Base-by-base conservation (phyloP, 768 basidiomycete genomes). In the Cystofilobasidium capitatum region DNA sequence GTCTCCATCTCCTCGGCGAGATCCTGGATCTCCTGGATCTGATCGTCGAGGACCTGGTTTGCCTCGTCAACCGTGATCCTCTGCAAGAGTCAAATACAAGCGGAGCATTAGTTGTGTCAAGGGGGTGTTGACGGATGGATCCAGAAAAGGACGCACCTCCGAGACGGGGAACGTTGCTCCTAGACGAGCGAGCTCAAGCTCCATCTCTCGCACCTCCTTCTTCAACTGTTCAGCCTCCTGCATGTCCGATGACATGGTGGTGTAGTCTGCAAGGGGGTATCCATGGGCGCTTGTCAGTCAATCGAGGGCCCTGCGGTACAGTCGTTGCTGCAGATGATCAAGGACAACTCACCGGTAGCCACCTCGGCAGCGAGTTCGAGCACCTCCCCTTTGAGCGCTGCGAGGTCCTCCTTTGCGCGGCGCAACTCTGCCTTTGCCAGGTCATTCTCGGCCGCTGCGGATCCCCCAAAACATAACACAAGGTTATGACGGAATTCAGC, bases 1-100 rank as follows among this genome's bases (percentile, higher is more conserved):
- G 63, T 47, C 1, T 85, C 82, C 9, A 86, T 79, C 66, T 85
- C 80, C 58, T 88, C 88, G 58, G 83, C 85, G 47, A 88, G 78
- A n/a, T 76, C 78, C 73, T 90, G 86, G 85, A 93, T 88, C 74
- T 88, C 83, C 12, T 79, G 81, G n/a, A 88, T 84, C 71, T 93
- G 90, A 14, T 82, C 82, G 13, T 85, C 84, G 2, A 91, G 83
- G 62, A 85, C 84, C 70, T 86, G 81, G 58, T 85, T 85, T 0
- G 91, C 91, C 55, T 85, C 80, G 3, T 84, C 77, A 39, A 89
- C 82, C 0, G 91, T 94, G 39, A 92, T 78, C 13, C 91, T 83
- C 54, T 91, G 55, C 39, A 64, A 49, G 29, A 42, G 44, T 37
- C 1, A n/a, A 37, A 35, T 20, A 73, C 22, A n/a, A 20, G 29